Evolutionary conservation across 2,329 filamentous ascomycete species (phyloP), one percentile per base, ranked within the genome.

Genomic region (Paecilomyces sp.): DNA sequence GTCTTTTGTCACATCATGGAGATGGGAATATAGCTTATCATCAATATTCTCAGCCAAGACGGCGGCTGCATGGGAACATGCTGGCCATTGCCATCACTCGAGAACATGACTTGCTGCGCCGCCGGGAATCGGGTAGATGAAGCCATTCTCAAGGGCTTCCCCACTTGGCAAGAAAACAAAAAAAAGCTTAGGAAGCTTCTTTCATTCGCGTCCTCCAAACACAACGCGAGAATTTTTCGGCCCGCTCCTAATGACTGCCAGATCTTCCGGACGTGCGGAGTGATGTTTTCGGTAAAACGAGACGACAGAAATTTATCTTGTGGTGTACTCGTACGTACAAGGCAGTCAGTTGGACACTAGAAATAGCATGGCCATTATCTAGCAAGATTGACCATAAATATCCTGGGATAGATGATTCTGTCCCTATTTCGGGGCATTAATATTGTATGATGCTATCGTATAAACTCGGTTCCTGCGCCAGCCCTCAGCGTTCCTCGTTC

Each of bases 181-280:
- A 30, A 53, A 53, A 53, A 53, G 51, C 51, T 53, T 53, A 30
- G 51, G 51, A 53, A 53, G 51, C 51, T 53, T 53, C 51, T 53
- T 53, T 30, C 51, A 30, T 7, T 9, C 28, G 50, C 50, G 50
- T 53, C 50, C 22, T 53, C 50, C 50, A 53, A 15, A 25, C 51
- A 53, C 25, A 22, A 53, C 22, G n/a, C 13, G 25, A 25, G n/a
- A 24, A 13, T 18, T 47, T n/a, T 47, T 18, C 36, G 36, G 12
- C 36, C 36, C n/a, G 6, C 15, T 7, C 41, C n/a, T 47, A 4
- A 47, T 6, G 31, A 47, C 7, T 18, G 36, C 36, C 8, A 18
- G 13, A 18, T 18, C 41, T 47, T 47, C 41, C 41, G 41, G 41
- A 22, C 41, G 41, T 47, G 41, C 41, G 41, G 41, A 47, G 41